Percentiles rank a stretch among this genome's conserved stretches.
Evolutionary conservation across 2,329 filamentous ascomycete species (phyloP).

Genomic region (Aspergillus piperis): DNA sequence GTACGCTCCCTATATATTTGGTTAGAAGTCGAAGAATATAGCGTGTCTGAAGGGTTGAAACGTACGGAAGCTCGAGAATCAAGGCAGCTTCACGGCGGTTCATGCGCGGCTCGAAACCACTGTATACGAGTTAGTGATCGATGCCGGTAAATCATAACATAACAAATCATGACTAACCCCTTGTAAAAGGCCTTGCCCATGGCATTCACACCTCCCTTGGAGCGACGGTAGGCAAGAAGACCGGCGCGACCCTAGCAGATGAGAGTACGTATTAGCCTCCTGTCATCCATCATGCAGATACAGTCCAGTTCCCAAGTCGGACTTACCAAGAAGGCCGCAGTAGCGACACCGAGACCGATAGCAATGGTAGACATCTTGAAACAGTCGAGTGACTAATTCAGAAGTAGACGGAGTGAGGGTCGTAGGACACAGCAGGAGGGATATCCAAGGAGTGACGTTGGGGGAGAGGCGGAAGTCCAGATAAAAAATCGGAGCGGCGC

Average conservation of each 20-base stretch:
- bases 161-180: slow-evolving; percentile 51
- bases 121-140: slow-evolving; percentile 22
- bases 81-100: slow-evolving; percentile 85
- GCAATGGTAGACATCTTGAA: slow-evolving; percentile 46
- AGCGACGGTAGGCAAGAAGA: slow-evolving; percentile 82
- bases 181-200: slow-evolving; percentile 95
- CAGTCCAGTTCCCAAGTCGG: background rate
- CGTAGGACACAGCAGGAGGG: slow-evolving; percentile 11
- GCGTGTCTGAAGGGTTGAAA: slow-evolving; percentile 14
- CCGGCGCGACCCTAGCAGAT: slow-evolving; percentile 78
- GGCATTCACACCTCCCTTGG: slow-evolving; percentile 66
- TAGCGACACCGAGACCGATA: slow-evolving; percentile 49
- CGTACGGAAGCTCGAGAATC: slow-evolving; percentile 86
- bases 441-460: slow-evolving; percentile 20
- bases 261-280: background rate
- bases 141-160: background rate
- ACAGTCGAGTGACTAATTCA: background rate
- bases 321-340: slow-evolving; percentile 77
- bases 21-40: slow-evolving; percentile 14
- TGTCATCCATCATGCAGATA: background rate
- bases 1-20: slow-evolving; percentile 69
- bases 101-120: slow-evolving; percentile 94
- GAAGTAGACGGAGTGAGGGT: slow-evolving; percentile 7
- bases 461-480: slow-evolving; percentile 25
- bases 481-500: slow-evolving; percentile 42